Conservation (phyloP, 495 filamentous ascomycete genomes). For the Aspergillus sparsus region DNA sequence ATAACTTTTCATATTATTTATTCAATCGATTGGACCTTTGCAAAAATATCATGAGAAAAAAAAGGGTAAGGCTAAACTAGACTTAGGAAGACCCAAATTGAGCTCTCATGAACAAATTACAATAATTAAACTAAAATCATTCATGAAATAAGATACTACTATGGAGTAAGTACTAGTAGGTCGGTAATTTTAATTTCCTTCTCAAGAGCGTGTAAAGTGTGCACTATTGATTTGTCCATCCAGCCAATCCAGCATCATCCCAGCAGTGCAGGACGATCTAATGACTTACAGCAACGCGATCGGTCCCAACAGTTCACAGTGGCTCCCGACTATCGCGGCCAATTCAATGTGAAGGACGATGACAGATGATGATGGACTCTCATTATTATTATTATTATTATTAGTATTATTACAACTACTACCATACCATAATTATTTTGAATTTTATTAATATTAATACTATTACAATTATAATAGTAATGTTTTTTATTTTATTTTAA, state of each 20-base stretch:
- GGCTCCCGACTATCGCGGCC: slow-evolving; percentile 13
- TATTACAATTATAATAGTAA: not conserved
- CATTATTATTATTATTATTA: slow-evolving; percentile 1
- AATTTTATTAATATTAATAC: not conserved
- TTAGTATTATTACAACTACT: not conserved
- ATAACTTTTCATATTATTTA: too few species aligned
- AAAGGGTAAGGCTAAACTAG: not conserved
- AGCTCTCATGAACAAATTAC: not conserved
- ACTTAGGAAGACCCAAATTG: not conserved
- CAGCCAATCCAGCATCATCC: slow-evolving; percentile 28
- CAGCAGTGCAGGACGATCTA: slow-evolving; percentile 29
- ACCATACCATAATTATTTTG: not conserved
- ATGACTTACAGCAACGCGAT: slow-evolving; percentile 33
- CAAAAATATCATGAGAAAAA: not conserved
- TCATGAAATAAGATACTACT: not conserved
- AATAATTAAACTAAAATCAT: not conserved
- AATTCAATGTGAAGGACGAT: slow-evolving; percentile 7
- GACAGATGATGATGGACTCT: not conserved
- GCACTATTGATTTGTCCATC: slow-evolving; percentile 15
- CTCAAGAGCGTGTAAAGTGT: not conserved
- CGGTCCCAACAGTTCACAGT: slow-evolving; percentile 26
- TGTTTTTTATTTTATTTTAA: not conserved
- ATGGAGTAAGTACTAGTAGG: not conserved
- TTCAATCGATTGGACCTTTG: too few species aligned
- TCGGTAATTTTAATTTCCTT: not conserved